phyloP scores from a whole-genome alignment of 2,329 filamentous ascomycete species.

The Cytospora schulzeri region DNA sequence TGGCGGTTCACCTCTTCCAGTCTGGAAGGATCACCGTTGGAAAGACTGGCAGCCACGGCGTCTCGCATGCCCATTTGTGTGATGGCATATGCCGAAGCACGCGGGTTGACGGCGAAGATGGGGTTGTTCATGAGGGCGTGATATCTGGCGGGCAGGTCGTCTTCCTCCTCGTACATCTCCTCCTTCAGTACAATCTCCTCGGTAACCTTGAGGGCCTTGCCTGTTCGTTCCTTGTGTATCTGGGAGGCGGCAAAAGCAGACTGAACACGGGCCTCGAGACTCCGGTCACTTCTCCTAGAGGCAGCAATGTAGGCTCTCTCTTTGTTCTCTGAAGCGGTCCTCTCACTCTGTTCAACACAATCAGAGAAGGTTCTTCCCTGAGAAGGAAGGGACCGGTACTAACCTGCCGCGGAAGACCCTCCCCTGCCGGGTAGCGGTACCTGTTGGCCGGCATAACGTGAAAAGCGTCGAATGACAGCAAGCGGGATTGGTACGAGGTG shows the following conservation, averaged over 20 bases:
- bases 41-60: conserved; percentile 4
- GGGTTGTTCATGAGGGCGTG: conserved; percentile 18
- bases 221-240: conserved; percentile 86
- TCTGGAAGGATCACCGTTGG: conserved; percentile 5
- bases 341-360: conserved; percentile 59
- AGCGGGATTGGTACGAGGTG: background rate
- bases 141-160: conserved; percentile 63
- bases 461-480: background rate
- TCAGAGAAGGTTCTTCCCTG: background rate
- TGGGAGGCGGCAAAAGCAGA: conserved; percentile 87
- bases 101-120: conserved; percentile 13
- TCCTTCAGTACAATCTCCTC: conserved; percentile 87
- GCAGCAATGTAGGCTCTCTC: conserved; percentile 91
- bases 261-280: conserved; percentile 82
- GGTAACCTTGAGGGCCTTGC: conserved; percentile 77
- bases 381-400: background rate
- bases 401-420: conserved; percentile 19
- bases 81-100: conserved; percentile 20
- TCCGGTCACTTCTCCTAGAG: conserved; percentile 82
- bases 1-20: conserved; percentile 13
- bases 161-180: conserved; percentile 95
- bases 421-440: conserved; percentile 8
- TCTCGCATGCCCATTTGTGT: conserved; percentile 19
- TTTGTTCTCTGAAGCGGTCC: conserved; percentile 80
- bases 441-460: conserved; percentile 12